Base-by-base conservation (phyloP, 1,139 yeast species). In the Zhuliangozyma parablackwelliae region DNA sequence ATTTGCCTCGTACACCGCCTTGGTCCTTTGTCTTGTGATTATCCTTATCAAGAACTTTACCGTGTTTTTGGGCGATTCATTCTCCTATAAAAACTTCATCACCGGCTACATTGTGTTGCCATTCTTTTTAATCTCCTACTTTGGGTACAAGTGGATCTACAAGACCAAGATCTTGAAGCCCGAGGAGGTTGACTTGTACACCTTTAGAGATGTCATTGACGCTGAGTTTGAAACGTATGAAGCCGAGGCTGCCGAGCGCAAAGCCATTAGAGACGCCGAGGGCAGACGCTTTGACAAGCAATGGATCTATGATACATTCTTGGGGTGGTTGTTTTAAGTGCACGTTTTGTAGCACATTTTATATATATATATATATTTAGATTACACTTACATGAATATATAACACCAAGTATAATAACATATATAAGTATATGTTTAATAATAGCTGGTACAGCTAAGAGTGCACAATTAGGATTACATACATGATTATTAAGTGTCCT, bases 61-160 rank as follows among this genome's bases (percentile, higher is more conserved):
- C 1, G 89, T 78, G 5, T 82, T 83, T 62, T 63, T 83, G 50
- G 75, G 71, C 34, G 54, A 61, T 37, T 58, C 75, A 70, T 53
- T 80, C 74, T 63, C 49, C 32, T 55, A 54, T 37, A 50, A 78
- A 72, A 62, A 63, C 26, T 83, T 84, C 53, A 80, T 84, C 51
- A 82, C 92, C 29, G 89, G 90, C 34, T 84, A 84, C 64, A 81
- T 84, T 54, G 86, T 86, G 35, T 69, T 84, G 39, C 92, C 92
- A 26, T 78, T 82, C 23, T 84, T 74, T 50, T 36, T 80, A 30
- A 57, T 76, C 34, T 65, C 75, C 48, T 72, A 64, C 47, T 51
- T 73, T 42, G 87, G 83, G 7, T 82, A 80, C 68, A 83, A 82
- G 60, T 9, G 80, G 32, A 49, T 63, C 45, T 59, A 62, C 59